These are phyloP conservation scores for Austropuccinia psidii DNA, from an alignment of 1,284 basidiomycete genomes.

Conservation along the genomic window DNA sequence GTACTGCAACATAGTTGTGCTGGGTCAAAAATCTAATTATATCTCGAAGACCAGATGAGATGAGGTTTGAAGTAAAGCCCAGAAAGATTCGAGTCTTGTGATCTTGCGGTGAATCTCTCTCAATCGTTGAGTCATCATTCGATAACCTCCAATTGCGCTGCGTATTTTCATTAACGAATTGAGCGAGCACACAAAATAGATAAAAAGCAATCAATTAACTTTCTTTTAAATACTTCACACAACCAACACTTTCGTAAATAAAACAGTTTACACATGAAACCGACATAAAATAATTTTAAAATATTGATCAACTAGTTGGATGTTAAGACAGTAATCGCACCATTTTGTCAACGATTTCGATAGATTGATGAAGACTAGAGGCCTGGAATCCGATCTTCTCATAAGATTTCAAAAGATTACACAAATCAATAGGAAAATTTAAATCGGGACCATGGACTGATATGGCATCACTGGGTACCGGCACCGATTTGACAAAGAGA, in stretches of 20 bases:
- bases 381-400: conserved; percentile 47
- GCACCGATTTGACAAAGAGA: neutral
- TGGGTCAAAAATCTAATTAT: conserved; percentile 47
- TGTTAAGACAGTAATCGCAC: too few species aligned
- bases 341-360: conserved; percentile 47
- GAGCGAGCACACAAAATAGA: too few species aligned
- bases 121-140: conserved; percentile 22
- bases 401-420: conserved; percentile 43
- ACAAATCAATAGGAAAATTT: conserved; percentile 43
- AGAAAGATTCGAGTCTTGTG: conserved; percentile 41
- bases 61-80: conserved; percentile 48
- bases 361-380: conserved; percentile 43
- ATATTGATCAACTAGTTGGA: neutral
- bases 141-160: conserved; percentile 34
- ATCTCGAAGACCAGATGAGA: conserved; percentile 47
- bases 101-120: neutral
- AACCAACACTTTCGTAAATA: too few species aligned
- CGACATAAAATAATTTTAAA: neutral
- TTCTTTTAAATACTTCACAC: too few species aligned
- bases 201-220: too few species aligned
- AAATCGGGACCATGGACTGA: too few species aligned
- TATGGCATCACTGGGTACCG: too few species aligned
- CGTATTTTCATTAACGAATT: neutral
- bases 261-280: neutral
- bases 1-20: conserved; percentile 46